Conservation (phyloP, 2,329 filamentous ascomycete genomes). For the Cryphonectria carpinicola region DNA sequence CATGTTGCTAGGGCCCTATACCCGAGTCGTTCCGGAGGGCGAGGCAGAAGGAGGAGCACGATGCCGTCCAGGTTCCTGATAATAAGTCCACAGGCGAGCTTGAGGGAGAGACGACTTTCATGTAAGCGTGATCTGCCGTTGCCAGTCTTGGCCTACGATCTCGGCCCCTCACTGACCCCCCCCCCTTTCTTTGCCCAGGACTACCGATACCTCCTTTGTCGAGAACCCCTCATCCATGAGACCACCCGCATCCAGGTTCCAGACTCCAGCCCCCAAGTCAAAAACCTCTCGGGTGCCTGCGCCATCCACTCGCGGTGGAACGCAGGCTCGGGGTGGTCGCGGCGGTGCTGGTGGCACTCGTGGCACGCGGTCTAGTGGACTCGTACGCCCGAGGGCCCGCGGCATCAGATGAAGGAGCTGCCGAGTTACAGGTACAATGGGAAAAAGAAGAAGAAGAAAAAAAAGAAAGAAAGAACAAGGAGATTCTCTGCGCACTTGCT, state of each 20-base stretch:
- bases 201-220: slow-evolving; percentile 88
- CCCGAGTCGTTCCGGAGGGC: slow-evolving; percentile 78
- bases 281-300: slow-evolving; percentile 54
- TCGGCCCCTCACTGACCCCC: slow-evolving; percentile 30
- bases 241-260: slow-evolving; percentile 52
- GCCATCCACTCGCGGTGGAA: slow-evolving; percentile 46
- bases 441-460: too few relatives aligned
- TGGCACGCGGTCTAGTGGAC: slow-evolving; percentile 47
- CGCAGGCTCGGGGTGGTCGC: slow-evolving; percentile 42
- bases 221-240: slow-evolving; percentile 73
- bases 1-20: slow-evolving; percentile 68
- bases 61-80: slow-evolving; percentile 33
- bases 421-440: not conserved
- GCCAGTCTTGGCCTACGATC: not conserved
- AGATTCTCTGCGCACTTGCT: not conserved
- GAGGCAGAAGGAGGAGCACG: slow-evolving; percentile 59
- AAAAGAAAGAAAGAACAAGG: not conserved
- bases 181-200: slow-evolving; percentile 54
- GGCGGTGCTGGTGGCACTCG: slow-evolving; percentile 41
- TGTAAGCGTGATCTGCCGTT: slow-evolving; percentile 57
- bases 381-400: slow-evolving; percentile 51
- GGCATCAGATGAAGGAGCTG: slow-evolving; percentile 45
- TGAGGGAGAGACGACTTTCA: slow-evolving; percentile 80
- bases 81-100: slow-evolving; percentile 41
- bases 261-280: slow-evolving; percentile 41